Conservation (phyloP, 768 basidiomycete species). For the Lentinula raphanica region DNA sequence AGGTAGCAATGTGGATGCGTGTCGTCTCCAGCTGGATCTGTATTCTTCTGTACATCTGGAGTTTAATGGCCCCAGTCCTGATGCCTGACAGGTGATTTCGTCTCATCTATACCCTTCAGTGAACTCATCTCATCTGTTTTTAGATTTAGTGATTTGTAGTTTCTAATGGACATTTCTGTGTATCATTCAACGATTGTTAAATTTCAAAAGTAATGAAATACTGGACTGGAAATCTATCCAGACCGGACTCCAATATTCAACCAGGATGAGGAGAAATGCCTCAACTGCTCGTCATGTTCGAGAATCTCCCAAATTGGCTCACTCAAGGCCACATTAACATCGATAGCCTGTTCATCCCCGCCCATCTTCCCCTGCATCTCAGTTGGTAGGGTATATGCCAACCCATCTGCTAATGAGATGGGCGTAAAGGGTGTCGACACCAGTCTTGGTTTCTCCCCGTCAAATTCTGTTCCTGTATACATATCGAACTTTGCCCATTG, state of each 20-base stretch:
- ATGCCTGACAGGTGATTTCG: constrained; percentile 72
- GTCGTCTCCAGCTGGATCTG: constrained; percentile 96
- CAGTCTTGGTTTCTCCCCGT: constrained; percentile 10
- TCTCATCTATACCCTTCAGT: not conserved
- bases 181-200: not conserved
- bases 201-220: not conserved
- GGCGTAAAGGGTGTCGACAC: constrained; percentile 16
- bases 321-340: constrained; percentile 13
- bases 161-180: not conserved
- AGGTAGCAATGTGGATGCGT: constrained; percentile 99
- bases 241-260: not conserved
- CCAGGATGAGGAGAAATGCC: not conserved
- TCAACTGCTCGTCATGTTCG: not conserved
- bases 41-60: constrained; percentile 82
- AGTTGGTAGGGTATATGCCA: constrained; percentile 12
- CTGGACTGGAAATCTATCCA: not conserved
- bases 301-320: constrained; percentile 14
- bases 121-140: not conserved
- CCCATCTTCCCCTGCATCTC: constrained; percentile 8
- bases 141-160: not conserved
- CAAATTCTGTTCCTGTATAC: constrained; percentile 13
- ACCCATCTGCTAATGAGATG: constrained; percentile 14
- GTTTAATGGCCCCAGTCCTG: constrained; percentile 81
- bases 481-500: constrained; percentile 19
- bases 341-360: constrained; percentile 13